Base-by-base conservation (phyloP, 202 grass and related monocot species). In the Setaria italica region DNA sequence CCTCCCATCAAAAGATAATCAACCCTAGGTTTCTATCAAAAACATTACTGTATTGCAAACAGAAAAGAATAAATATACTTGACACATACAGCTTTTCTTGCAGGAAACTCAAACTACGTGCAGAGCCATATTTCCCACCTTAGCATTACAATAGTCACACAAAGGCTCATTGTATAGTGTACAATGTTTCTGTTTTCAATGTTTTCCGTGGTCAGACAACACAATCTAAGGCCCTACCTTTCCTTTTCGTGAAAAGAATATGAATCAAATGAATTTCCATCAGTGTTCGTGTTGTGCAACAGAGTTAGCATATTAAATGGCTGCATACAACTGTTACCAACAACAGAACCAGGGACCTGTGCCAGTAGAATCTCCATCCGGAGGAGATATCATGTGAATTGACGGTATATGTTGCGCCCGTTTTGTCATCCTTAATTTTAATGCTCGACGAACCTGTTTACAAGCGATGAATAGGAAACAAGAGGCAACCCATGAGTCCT, bases 381-480 rank as follows among this genome's bases (percentile, higher is more conserved):
- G 77, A 82, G 46, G 91, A 95, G 64, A 99, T 76, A 55, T 94
- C 66, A 42, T 94, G 90, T 41, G 93, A 83, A 71, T 85, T 74
- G 21, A 99, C 87, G 4, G 82, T 83, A 33, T 92, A 99, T 79
- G 83, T 67, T 54, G 77, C 80, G 19, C 88, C 88, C 0, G 87
- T 92, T 69, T 87, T 88, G 39, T 96, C 93, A 62, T 96, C 97
- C 92, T 87, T 80, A 82, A 96, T 51, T 89, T 94, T 90, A 88
- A 99, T 96, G 77, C 77, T 99, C 20, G 93, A 94, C 14, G 97
- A 99, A 74, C 97, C 97, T 99, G 83, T 89, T 77, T 33, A 30
- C 41, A 85, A 80, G 10, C 53, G 33, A 79, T 72, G 4, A 69
- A 33, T 35, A 82, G 37, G 29, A 74, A 43, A 76, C 10, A 25